These are phyloP conservation scores for Eudorina sp. DNA, from an alignment of 139 green algal genomes.

Conservation along the genomic window DNA sequence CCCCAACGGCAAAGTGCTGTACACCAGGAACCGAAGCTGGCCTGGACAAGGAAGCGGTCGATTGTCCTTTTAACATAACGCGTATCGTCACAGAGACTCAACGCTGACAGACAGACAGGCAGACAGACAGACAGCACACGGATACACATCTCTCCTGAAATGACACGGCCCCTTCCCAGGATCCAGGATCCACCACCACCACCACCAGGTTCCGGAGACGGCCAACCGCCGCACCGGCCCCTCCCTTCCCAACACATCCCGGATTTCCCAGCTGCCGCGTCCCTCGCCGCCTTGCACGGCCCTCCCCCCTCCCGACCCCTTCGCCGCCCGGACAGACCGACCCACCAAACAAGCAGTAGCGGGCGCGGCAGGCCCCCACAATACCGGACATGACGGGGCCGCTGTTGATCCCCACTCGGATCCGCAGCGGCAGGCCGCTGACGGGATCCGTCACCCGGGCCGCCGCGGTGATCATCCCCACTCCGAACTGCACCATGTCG, in stretches of 20 bases:
- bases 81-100: too few species aligned
- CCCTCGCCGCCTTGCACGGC: neutral
- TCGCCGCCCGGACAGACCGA: too few species aligned
- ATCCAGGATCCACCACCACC: neutral
- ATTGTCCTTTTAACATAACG: too few species aligned
- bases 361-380: constrained; percentile 33
- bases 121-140: too few species aligned
- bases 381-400: constrained; percentile 52
- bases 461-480: constrained; percentile 41
- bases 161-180: too few species aligned
- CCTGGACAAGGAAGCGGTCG: too few species aligned
- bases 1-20: too few species aligned
- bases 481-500: constrained; percentile 38
- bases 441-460: constrained; percentile 11
- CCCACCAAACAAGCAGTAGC: constrained; percentile 51
- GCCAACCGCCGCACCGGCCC: neutral
- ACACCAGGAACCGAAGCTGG: too few species aligned
- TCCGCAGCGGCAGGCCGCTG: constrained; percentile 24
- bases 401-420: constrained; percentile 51
- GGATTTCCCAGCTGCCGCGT: neutral
- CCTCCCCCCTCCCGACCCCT: neutral
- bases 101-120: too few species aligned
- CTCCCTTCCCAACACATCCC: neutral
- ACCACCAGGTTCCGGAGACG: neutral
- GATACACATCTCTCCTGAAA: too few species aligned